Evolutionary conservation across 495 filamentous ascomycete species (phyloP).

Genomic region (Thozetella sp.): DNA sequence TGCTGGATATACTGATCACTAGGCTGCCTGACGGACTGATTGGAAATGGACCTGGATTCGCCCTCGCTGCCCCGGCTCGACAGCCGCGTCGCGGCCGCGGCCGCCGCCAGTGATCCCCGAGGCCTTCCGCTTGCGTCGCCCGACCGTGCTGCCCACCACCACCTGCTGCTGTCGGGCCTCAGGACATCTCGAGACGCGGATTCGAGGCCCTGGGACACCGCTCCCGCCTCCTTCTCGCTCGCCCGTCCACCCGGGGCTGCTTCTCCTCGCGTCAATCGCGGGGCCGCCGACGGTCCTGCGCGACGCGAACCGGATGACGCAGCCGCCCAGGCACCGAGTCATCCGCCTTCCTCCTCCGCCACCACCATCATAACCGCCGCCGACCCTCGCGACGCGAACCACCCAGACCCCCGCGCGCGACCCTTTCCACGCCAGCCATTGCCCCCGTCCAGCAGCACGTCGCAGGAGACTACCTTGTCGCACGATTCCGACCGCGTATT

Average conservation of each 20-base stretch:
- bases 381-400: background rate
- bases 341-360: background rate
- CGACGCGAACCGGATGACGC: background rate
- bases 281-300: background rate
- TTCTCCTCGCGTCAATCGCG: conserved; percentile 5
- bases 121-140: conserved; percentile 1
- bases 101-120: background rate
- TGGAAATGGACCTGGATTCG: conserved; percentile 1
- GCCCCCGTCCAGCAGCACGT: conserved; percentile 37
- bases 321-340: background rate
- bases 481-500: conserved; percentile 44
- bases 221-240: background rate
- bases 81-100: too few relatives aligned
- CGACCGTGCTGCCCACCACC: background rate
- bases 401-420: background rate
- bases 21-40: background rate
- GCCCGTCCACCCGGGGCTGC: background rate
- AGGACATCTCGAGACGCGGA: conserved; percentile 3
- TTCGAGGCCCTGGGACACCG: background rate
- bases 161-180: background rate
- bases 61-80: background rate
- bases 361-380: background rate
- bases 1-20: too few relatives aligned
- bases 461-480: conserved; percentile 40
- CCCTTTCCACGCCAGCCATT: conserved; percentile 18